Percentiles rank a stretch among this genome's conserved stretches.
These are phyloP conservation scores for Sphenostylis stenocarpa DNA, from an alignment of 306 rosid species.

Conservation along the genomic window DNA sequence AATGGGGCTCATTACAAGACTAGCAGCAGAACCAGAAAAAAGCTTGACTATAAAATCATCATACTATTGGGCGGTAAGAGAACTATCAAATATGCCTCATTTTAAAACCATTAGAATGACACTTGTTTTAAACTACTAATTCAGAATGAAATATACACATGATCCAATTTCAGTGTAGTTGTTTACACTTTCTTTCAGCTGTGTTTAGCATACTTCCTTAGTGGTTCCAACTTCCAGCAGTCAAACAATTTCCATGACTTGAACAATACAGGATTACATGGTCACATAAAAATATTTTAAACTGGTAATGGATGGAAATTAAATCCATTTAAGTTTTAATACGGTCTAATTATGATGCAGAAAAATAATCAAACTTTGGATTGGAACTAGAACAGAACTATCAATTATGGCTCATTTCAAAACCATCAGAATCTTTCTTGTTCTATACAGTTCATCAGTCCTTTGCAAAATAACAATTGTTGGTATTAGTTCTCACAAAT, in stretches of 20 bases:
- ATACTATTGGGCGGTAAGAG: neutral
- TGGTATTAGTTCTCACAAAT: neutral
- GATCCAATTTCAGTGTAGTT: neutral
- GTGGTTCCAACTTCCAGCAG: neutral
- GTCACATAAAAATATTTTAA: neutral
- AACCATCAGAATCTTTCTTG: neutral
- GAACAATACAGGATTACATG: neutral
- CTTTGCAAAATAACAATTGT: neutral
- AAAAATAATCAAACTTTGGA: neutral
- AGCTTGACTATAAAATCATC: neutral
- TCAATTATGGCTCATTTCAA: neutral
- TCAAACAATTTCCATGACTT: neutral
- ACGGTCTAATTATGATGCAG: neutral
- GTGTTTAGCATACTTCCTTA: neutral
- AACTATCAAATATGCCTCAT: neutral
- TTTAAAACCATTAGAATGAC: neutral
- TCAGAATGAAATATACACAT: neutral
- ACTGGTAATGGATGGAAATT: neutral
- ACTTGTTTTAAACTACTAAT: neutral
- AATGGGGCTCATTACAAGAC: neutral
- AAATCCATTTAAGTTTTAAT: neutral
- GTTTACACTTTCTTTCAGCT: neutral
- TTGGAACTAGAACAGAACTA: neutral
- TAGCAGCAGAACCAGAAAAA: slow-evolving; percentile 5
- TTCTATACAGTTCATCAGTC: neutral